Conservation (phyloP, 441 rosid genomes). For the Arabidopsis lyrata region DNA sequence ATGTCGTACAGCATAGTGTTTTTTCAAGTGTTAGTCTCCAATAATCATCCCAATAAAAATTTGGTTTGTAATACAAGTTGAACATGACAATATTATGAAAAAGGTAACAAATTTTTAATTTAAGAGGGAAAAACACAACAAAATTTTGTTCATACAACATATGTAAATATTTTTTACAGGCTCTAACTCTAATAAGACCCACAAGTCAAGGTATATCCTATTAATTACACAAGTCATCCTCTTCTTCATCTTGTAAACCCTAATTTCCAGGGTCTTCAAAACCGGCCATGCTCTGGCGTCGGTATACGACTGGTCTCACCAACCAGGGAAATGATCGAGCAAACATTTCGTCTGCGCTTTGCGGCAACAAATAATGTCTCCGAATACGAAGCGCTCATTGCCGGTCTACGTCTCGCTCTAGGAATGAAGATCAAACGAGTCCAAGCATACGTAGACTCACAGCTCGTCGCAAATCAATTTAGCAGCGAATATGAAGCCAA, state of each 20-base stretch:
- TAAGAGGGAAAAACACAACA: neutral
- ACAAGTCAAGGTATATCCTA: conserved; percentile 7
- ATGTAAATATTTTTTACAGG: neutral
- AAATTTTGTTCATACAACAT: neutral
- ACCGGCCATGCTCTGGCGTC: no score
- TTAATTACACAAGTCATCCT: conserved; percentile 7
- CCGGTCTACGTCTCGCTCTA: no score
- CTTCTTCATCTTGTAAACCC: conserved; percentile 20
- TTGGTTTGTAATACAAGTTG: neutral
- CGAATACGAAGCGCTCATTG: no score
- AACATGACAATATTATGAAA: neutral
- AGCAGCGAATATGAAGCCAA: no score
- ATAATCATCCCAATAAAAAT: neutral
- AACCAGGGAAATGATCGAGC: no score
- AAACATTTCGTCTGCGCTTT: no score
- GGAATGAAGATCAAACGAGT: no score
- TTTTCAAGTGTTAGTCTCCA: neutral
- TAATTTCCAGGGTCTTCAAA: conserved; percentile 16
- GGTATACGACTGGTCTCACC: no score
- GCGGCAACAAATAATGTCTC: no score
- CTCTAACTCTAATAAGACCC: neutral
- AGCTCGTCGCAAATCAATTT: no score
- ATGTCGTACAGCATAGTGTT: neutral
- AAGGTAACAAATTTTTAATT: neutral
- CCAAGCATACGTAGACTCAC: no score